Conservation (phyloP, 495 filamentous ascomycete species). For the Aspergillus haitiensis region DNA sequence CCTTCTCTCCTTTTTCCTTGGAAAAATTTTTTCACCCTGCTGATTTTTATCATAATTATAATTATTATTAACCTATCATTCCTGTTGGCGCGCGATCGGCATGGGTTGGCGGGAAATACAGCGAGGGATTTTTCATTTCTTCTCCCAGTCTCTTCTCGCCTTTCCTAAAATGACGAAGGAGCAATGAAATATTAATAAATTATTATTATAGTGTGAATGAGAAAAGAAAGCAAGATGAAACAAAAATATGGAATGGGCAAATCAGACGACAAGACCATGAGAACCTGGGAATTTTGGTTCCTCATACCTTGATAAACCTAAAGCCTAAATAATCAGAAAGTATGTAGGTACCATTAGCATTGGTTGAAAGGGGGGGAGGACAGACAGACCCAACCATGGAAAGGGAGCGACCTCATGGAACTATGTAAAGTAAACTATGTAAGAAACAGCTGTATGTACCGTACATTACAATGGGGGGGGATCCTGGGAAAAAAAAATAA, state of each 20-base stretch:
- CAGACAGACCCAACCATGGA: slow-evolving; percentile 1
- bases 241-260: slow-evolving; percentile 5
- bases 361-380: background rate
- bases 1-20: too few species aligned
- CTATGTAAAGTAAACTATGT: slow-evolving; percentile 8
- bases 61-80: slow-evolving; percentile 7
- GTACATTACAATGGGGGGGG: slow-evolving; percentile 9
- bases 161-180: background rate
- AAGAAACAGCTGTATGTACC: slow-evolving; percentile 9
- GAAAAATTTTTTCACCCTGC: too few species aligned
- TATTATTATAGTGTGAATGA: slow-evolving; percentile 1
- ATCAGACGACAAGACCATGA: slow-evolving; percentile 10
- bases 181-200: background rate
- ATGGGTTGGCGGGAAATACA: slow-evolving; percentile 16
- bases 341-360: slow-evolving; percentile 13
- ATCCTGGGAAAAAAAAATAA: background rate
- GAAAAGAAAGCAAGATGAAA: slow-evolving; percentile 1
- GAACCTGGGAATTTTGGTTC: background rate
- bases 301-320: slow-evolving; percentile 8
- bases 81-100: slow-evolving; percentile 25
- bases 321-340: slow-evolving; percentile 1
- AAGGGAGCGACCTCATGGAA: background rate
- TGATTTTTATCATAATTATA: background rate
- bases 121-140: too few species aligned
- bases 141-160: background rate